Percentiles rank a stretch among this genome's conserved stretches.
These are phyloP conservation scores for Scheffersomyces segobiensis DNA, from an alignment of 1,139 yeast species.

Conservation along the genomic window DNA sequence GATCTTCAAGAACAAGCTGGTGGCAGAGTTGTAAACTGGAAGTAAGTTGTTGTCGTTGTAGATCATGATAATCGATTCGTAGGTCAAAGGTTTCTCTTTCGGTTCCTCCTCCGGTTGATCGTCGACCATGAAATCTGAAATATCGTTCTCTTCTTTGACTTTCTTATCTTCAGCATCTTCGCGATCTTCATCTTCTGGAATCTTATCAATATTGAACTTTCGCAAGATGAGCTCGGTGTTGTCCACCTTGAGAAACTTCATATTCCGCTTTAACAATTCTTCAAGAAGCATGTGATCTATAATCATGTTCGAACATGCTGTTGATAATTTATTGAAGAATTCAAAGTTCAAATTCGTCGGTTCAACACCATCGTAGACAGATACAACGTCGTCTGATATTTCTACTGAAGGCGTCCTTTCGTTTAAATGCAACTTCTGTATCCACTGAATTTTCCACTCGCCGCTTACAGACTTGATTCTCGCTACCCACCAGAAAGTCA, in stretches of 20 bases:
- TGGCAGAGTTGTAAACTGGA: conserved; percentile 37
- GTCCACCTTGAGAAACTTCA: conserved; percentile 34
- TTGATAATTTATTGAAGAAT: conserved; percentile 51
- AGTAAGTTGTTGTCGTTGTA: conserved; percentile 35
- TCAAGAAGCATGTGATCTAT: conserved; percentile 64
- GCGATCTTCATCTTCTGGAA: background rate
- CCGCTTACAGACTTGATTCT: conserved; percentile 60
- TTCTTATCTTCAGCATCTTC: background rate
- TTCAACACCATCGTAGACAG: conserved; percentile 18
- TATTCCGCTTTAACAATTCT: conserved; percentile 49
- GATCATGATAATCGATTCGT: conserved; percentile 34
- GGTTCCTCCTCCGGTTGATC: background rate
- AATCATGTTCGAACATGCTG: conserved; percentile 57
- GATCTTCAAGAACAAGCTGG: conserved; percentile 36
- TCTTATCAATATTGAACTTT: conserved; percentile 4
- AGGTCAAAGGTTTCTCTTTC: conserved; percentile 7
- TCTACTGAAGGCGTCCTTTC: conserved; percentile 7
- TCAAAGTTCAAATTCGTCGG: conserved; percentile 38
- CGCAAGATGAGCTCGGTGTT: conserved; percentile 6
- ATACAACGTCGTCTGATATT: conserved; percentile 11
- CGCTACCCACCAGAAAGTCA: conserved; percentile 64
- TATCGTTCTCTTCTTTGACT: background rate
- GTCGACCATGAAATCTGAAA: background rate
- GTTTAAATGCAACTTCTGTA: conserved; percentile 23
- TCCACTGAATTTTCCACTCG: conserved; percentile 64